These are phyloP conservation scores for Globisporangium emineosum DNA, from an alignment of 352 stramenopile species.

Conservation along the genomic window DNA sequence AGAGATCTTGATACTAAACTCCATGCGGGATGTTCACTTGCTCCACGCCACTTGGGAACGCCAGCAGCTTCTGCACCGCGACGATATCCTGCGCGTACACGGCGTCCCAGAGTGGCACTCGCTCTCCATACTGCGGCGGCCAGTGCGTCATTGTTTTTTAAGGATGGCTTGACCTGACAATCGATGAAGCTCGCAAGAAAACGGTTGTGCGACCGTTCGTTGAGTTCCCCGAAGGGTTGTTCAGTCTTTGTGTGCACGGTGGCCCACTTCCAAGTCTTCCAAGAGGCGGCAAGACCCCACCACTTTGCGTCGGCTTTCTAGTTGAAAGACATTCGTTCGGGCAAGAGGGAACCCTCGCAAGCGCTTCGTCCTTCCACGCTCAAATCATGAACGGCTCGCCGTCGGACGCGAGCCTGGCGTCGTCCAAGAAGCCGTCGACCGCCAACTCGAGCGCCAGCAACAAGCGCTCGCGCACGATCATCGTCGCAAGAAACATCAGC, in stretches of 20 bases:
- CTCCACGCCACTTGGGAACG: conserved; percentile 17
- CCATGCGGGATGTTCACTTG: conserved; percentile 57
- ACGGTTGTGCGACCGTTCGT: conserved; percentile 4
- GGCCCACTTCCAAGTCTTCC: not conserved
- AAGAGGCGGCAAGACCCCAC: too few relatives aligned
- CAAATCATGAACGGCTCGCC: conserved; percentile 37
- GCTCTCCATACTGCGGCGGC: conserved; percentile 40
- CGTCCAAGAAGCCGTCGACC: conserved; percentile 32
- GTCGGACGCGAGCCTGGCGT: conserved; percentile 37
- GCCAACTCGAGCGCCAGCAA: conserved; percentile 31
- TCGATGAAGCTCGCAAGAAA: not conserved
- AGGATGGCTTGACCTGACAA: not conserved
- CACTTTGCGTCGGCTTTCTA: not conserved
- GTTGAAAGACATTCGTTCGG: not conserved
- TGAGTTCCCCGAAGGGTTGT: not conserved
- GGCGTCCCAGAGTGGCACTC: conserved; percentile 54
- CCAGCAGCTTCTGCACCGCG: conserved; percentile 39
- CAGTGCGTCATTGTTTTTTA: conserved; percentile 28
- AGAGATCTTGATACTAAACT: conserved; percentile 18
- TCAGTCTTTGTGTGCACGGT: not conserved
- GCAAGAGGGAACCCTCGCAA: not conserved
- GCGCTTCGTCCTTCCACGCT: not conserved
- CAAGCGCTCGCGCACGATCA: conserved; percentile 44
- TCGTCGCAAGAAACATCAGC: conserved; percentile 41
- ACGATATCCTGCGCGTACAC: conserved; percentile 44